Evolutionary conservation across 2,329 filamentous ascomycete species (phyloP), one percentile per base, ranked within the genome.

Genomic region (Chaetomiaceae sp.): DNA sequence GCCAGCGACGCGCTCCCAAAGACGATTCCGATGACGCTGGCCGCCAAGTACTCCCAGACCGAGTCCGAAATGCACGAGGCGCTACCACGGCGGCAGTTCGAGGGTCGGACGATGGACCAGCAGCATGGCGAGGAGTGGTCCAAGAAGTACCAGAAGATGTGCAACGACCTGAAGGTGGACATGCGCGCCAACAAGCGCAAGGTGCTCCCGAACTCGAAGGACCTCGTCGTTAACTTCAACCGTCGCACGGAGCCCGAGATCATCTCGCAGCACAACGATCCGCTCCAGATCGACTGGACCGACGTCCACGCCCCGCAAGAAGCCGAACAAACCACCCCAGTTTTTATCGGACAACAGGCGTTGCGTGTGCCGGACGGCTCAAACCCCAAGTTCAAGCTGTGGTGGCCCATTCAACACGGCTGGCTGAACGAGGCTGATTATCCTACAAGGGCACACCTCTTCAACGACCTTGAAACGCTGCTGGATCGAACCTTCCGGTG

Each of bases 1-100:
- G 90, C 91, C n/a, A 95, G 87, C 59, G 93, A 98, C 68, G 91
- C 90, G 6, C 71, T 98, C 5, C 93, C 93, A 6, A 95, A 93
- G 68, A 94, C 89, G 1, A 80, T 97, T 33, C 91, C 93, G 5
- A 96, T 95, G 86, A 83, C 88, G 1, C 83, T 97, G 52, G 93
- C 91, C 18, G 83, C 85, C 27, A 87, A 83, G 60, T 86, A 86
- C 57, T 71, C 78, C 6, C 78, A 83, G 59, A 90, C 83, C 49
- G 93, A 98, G 67, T 84, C 86, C 14, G 88, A 97, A 61, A 84
- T 88, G 65, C 73, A 86, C 59, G 84, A 85, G 54, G 83, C 84
- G 4, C 79, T 94, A 50, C 91, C 91, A 5, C 79, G 81, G 51
- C 72, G 79, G 33, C 88, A 83, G 52, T 74, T 75, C 42, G 80